These are phyloP conservation scores for Fraxinus pennsylvanica DNA, from an alignment of 257 asterid genomes.

Conservation along the genomic window DNA sequence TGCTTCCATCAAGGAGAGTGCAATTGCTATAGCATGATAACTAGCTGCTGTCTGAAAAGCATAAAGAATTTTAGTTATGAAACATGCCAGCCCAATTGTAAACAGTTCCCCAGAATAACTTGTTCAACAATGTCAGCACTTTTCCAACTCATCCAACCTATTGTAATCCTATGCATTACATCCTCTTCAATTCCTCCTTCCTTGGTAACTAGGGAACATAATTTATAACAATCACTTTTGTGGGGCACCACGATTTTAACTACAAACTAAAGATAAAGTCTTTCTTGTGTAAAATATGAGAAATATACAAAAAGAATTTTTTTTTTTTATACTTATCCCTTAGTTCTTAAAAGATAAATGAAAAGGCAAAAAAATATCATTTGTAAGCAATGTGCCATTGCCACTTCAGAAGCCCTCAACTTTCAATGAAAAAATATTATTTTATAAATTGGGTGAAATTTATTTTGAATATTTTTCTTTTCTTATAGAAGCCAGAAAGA, in stretches of 20 bases:
- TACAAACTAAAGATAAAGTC: neutral
- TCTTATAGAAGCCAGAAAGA: constrained; percentile 9
- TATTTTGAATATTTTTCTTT: constrained; percentile 14
- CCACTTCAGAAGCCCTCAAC: neutral
- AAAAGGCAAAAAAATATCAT: neutral
- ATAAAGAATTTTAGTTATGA: constrained; percentile 27
- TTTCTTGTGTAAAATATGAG: neutral
- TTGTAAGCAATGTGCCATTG: neutral
- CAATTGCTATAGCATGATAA: constrained; percentile 94
- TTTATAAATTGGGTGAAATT: constrained; percentile 9
- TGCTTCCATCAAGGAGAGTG: constrained; percentile 96
- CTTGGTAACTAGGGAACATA: neutral
- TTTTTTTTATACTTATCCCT: neutral
- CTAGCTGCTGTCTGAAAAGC: constrained; percentile 85
- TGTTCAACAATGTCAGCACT: constrained; percentile 15
- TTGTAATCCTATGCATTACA: neutral
- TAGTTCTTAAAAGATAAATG: neutral
- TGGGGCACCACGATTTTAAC: neutral
- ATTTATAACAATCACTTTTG: neutral
- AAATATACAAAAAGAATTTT: no score
- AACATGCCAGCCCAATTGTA: constrained; percentile 25
- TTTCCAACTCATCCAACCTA: neutral
- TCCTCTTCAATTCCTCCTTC: neutral
- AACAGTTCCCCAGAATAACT: constrained; percentile 9
- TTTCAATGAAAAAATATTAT: neutral